Base-by-base conservation (phyloP, 768 basidiomycete genomes). In the Leucosporidium scottii region DNA sequence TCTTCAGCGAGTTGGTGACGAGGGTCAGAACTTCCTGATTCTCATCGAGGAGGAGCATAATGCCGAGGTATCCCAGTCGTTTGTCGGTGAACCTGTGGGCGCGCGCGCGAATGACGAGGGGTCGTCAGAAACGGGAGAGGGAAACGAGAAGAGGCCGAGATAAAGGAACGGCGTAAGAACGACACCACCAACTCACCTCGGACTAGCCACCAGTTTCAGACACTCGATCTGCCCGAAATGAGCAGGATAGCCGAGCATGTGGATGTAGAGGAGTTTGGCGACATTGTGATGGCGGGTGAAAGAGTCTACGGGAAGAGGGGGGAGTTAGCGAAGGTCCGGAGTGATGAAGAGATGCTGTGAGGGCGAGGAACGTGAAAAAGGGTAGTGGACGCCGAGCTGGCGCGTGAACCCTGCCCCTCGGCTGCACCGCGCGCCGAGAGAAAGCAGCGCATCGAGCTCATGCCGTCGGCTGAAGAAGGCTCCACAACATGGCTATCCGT, bases 221-320 rank as follows among this genome's bases (percentile, higher is more conserved):
- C 92, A 93, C 82, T 94, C 92, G 78, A 99, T 97, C 82, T 99
- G 96, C 62, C 94, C 96, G 77, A 97, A 99, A 78, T 99, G 96
- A 36, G 96, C 96, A 13, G 93, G 91, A 55, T 93, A 97, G 64
- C 96, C 96, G 49, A 96, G 87, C 93, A 99, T 97, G 78, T 94
- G 91, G 80, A 96, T 96, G 81, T 99, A 98, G 68, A 99, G 86
- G 28, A 98, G 84, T 78, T 98, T 98, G 66, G 93, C 94, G 77
- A 99, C 87, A 79, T 93, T 98, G 83, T 98, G 90, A 78, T 99
- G 90, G 62, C 96, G 87, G 65, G 91, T 85, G 78, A 88, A 91
- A 3, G 92, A 87, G 61, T 73, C 71, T 73, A 51, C 6, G 28
- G 17, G n/a, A n/a, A 34, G 8, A 25, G 47, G 30, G 30, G 18